Evolutionary conservation across 768 basidiomycete species (phyloP).

Genomic region (Coprinopsis sp.): DNA sequence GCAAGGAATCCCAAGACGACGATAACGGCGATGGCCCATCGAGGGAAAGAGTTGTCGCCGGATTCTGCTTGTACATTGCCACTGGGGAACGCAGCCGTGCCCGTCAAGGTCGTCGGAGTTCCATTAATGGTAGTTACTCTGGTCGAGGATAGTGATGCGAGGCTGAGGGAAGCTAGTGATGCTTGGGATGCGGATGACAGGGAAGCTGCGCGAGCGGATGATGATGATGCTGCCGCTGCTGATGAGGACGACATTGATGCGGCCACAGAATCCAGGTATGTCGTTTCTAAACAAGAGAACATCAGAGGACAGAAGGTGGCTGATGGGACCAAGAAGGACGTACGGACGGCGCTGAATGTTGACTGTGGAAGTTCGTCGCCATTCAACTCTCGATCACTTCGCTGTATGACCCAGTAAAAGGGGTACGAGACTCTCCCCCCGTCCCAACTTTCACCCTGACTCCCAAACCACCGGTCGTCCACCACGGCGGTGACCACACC

Average conservation of each 20-base stretch:
- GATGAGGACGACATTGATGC: slow-evolving; percentile 51
- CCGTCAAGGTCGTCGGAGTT: slow-evolving; percentile 29
- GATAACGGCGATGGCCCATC: slow-evolving; percentile 91
- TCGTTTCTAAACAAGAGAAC: slow-evolving; percentile 6
- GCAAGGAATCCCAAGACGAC: slow-evolving; percentile 83
- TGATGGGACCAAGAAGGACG: slow-evolving; percentile 31
- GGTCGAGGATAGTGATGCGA: slow-evolving; percentile 31
- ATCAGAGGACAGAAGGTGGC: not conserved
- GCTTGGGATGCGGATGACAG: slow-evolving; percentile 29
- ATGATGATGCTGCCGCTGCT: slow-evolving; percentile 26
- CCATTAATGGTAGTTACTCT: slow-evolving; percentile 42
- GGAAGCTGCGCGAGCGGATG: slow-evolving; percentile 25
- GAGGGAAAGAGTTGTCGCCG: slow-evolving; percentile 53
- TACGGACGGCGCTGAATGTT: slow-evolving; percentile 77
- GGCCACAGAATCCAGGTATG: slow-evolving; percentile 43
- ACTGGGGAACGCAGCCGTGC: slow-evolving; percentile 13
- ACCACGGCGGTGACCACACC: slow-evolving; percentile 52
- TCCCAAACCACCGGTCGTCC: slow-evolving; percentile 74
- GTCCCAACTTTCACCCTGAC: slow-evolving; percentile 42
- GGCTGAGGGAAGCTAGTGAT: slow-evolving; percentile 27
- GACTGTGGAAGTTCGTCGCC: slow-evolving; percentile 61
- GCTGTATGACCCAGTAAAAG: slow-evolving; percentile 77
- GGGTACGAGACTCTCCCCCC: slow-evolving; percentile 57
- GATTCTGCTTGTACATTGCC: slow-evolving; percentile 44
- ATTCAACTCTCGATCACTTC: slow-evolving; percentile 48